Percentiles rank a stretch among this genome's conserved stretches.
Conservation (phyloP, 768 basidiomycete genomes). For the Lactifluus subvellereus region DNA sequence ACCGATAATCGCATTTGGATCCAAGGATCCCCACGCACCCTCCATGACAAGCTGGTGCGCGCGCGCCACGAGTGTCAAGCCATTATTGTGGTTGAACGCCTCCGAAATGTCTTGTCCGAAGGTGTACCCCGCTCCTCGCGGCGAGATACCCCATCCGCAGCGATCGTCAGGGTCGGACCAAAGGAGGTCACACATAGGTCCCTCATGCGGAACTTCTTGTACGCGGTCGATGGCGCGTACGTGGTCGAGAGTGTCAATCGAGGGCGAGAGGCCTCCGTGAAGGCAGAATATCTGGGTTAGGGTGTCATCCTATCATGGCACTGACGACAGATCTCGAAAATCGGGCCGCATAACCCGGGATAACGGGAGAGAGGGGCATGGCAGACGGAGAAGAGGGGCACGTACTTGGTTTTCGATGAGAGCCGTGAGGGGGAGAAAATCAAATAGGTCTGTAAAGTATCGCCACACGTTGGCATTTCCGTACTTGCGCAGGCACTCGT, state of each 20-base stretch:
- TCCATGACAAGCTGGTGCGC: conserved; percentile 98
- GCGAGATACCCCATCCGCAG: conserved; percentile 99
- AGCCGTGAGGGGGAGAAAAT: conserved; percentile 94
- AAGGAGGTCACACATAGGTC: conserved; percentile 98
- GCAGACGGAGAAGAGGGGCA: conserved; percentile 26
- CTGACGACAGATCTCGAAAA: conserved; percentile 9
- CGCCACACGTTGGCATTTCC: conserved; percentile 99
- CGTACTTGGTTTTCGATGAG: conserved; percentile 98
- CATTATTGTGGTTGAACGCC: conserved; percentile 99
- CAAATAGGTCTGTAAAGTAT: conserved; percentile 97
- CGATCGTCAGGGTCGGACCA: conserved; percentile 99
- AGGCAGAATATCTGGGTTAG: conserved; percentile 88
- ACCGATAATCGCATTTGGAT: not conserved
- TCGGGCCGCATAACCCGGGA: not conserved
- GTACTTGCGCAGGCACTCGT: conserved; percentile 99
- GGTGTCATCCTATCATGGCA: not conserved
- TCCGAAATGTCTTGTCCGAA: conserved; percentile 99
- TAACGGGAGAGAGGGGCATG: not conserved
- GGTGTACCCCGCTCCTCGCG: conserved; percentile 97
- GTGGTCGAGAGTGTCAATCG: conserved; percentile 99
- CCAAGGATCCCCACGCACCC: conserved; percentile 45
- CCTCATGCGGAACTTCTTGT: conserved; percentile 99
- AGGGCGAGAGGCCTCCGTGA: conserved; percentile 95
- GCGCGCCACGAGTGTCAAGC: conserved; percentile 88
- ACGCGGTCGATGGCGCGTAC: conserved; percentile 98